phyloP scores from a whole-genome alignment of 2,329 filamentous ascomycete genomes.

The Chaetomium sp. region DNA sequence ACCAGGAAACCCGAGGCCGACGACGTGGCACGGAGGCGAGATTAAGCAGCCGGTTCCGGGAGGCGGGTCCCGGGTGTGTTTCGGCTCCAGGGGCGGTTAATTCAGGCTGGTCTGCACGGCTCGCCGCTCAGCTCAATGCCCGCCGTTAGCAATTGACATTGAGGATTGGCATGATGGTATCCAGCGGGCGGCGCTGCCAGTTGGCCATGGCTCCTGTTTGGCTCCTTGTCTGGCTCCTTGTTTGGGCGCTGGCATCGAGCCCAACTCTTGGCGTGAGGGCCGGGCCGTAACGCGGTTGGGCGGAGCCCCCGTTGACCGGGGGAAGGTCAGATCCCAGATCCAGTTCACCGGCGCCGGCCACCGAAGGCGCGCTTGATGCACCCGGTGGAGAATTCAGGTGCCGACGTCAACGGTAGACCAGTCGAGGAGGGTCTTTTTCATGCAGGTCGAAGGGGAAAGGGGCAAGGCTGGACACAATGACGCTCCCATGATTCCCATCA shows the following conservation, averaged over 20 bases:
- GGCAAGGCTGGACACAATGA: background rate
- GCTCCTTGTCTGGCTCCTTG: background rate
- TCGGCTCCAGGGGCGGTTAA: background rate
- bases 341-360: conserved; percentile 24
- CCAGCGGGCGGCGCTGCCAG: background rate
- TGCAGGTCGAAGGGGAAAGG: conserved; percentile 12
- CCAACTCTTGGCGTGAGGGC: conserved; percentile 30
- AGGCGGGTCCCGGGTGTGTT: background rate
- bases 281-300: conserved; percentile 31
- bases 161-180: background rate
- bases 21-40: conserved; percentile 25
- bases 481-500: background rate
- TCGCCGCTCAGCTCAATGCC: background rate
- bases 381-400: conserved; percentile 11
- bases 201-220: conserved; percentile 10
- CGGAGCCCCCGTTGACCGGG: conserved; percentile 13
- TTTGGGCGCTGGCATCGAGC: conserved; percentile 26
- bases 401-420: background rate
- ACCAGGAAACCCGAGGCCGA: background rate
- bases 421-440: background rate
- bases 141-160: conserved; percentile 10
- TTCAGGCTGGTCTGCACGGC: conserved; percentile 21
- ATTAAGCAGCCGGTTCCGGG: conserved; percentile 16
- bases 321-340: conserved; percentile 24
- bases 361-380: background rate